Evolutionary conservation across 2,329 filamentous ascomycete genomes (phyloP).

Genomic region (Thielaviopsis punctulata): DNA sequence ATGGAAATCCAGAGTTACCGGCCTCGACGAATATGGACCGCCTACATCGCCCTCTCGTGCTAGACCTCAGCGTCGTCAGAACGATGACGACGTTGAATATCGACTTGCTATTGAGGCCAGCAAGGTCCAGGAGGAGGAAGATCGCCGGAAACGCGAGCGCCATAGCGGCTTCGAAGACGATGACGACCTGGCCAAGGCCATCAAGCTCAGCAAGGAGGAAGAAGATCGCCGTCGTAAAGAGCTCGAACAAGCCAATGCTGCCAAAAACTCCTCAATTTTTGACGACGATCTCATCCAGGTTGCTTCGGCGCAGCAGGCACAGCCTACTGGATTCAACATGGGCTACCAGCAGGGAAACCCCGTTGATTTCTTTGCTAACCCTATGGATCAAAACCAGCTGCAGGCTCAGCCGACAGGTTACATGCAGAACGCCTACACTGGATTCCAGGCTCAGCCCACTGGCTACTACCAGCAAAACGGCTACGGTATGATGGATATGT

Average conservation of each 20-base stretch:
- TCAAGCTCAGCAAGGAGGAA: slow-evolving; percentile 86
- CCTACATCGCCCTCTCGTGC: slow-evolving; percentile 24
- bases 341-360: slow-evolving; percentile 93
- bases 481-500: slow-evolving; percentile 31
- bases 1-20: slow-evolving; percentile 93
- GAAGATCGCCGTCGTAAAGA: slow-evolving; percentile 78
- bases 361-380: slow-evolving; percentile 95
- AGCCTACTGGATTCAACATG: slow-evolving; percentile 83
- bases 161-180: slow-evolving; percentile 44
- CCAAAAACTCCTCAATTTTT: slow-evolving; percentile 74
- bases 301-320: slow-evolving; percentile 38
- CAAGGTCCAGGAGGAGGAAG: slow-evolving; percentile 87
- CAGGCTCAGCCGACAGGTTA: slow-evolving; percentile 70
- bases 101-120: slow-evolving; percentile 83
- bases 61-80: slow-evolving; percentile 33
- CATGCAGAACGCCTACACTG: slow-evolving; percentile 38
- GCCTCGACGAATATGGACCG: slow-evolving; percentile 63
- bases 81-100: slow-evolving; percentile 84
- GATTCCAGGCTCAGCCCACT: slow-evolving; percentile 31
- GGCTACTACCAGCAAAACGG: slow-evolving; percentile 42
- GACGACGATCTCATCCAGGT: slow-evolving; percentile 53
- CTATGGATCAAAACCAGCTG: slow-evolving; percentile 60
- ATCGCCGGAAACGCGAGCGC: slow-evolving; percentile 53
- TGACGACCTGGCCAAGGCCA: slow-evolving; percentile 84
- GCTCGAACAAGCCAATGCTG: slow-evolving; percentile 46